A percentile compares a stretch with the other conserved stretches of the same genome.
These are phyloP conservation scores for Murraya koenigii DNA, from an alignment of 345 rosid species.

Conservation along the genomic window DNA sequence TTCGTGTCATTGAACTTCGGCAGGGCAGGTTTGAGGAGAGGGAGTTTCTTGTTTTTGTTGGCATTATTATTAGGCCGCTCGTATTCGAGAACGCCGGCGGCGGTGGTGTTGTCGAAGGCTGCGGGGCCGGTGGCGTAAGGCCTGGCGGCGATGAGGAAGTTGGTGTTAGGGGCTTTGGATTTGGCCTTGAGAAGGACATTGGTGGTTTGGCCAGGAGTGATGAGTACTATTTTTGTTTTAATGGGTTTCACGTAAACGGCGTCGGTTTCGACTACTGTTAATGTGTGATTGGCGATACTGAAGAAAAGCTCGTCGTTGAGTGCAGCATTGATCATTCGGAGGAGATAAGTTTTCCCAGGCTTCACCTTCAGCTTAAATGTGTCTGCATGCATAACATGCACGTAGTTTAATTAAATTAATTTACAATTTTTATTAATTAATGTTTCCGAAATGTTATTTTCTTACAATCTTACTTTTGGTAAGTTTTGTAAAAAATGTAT, in stretches of 20 bases:
- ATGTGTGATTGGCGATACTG: slow-evolving; percentile 58
- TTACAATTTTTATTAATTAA: too few species aligned
- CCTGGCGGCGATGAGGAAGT: slow-evolving; percentile 36
- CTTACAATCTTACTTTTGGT: too few species aligned
- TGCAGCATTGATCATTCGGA: slow-evolving; percentile 46
- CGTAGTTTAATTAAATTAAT: neutral
- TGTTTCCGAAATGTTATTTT: too few species aligned
- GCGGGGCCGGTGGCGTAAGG: slow-evolving; percentile 46
- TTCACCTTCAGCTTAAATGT: slow-evolving; percentile 51
- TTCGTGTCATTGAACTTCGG: slow-evolving; percentile 46
- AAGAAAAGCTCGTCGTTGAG: slow-evolving; percentile 77
- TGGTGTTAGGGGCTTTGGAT: slow-evolving; percentile 28
- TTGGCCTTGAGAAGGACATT: slow-evolving; percentile 57
- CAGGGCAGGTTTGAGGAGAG: slow-evolving; percentile 34
- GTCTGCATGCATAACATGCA: slow-evolving; percentile 28
- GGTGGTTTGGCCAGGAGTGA: slow-evolving; percentile 71
- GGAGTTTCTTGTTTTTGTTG: slow-evolving; percentile 26
- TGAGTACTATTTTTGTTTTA: slow-evolving; percentile 43
- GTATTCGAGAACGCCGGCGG: slow-evolving; percentile 39
- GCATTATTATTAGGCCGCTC: slow-evolving; percentile 21
- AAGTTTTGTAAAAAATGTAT: too few species aligned
- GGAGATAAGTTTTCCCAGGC: slow-evolving; percentile 48
- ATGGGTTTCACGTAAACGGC: slow-evolving; percentile 70
- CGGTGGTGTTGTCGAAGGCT: slow-evolving; percentile 51
- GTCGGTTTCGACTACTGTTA: slow-evolving; percentile 67